These are phyloP conservation scores for Galerina sulciceps DNA, from an alignment of 768 basidiomycete genomes.

Conservation along the genomic window DNA sequence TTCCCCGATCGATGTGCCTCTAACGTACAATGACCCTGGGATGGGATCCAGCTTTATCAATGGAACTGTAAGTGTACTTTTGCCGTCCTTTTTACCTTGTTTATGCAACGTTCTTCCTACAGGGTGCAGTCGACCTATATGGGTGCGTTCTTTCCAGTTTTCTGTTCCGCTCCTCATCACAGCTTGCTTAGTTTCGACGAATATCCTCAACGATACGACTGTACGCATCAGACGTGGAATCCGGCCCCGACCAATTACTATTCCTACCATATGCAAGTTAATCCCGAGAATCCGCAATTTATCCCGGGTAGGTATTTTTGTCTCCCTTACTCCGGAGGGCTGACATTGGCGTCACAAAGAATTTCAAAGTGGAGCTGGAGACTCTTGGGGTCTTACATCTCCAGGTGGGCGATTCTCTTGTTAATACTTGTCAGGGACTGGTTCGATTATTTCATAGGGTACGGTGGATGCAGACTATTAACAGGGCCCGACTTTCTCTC, in stretches of 20 bases:
- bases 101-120: neutral
- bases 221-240: slow-evolving; percentile 75
- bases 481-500: slow-evolving; percentile 77
- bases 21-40: slow-evolving; percentile 77
- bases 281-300: slow-evolving; percentile 65
- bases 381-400: slow-evolving; percentile 78
- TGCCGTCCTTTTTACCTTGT: neutral
- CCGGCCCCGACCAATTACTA: slow-evolving; percentile 66
- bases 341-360: slow-evolving; percentile 28
- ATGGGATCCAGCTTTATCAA: slow-evolving; percentile 64
- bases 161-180: neutral
- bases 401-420: slow-evolving; percentile 46
- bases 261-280: slow-evolving; percentile 56
- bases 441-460: slow-evolving; percentile 43
- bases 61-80: slow-evolving; percentile 54
- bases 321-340: neutral
- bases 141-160: slow-evolving; percentile 43
- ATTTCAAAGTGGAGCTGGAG: slow-evolving; percentile 78
- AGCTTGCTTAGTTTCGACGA: slow-evolving; percentile 52
- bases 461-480: slow-evolving; percentile 62
- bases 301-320: slow-evolving; percentile 55
- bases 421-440: neutral
- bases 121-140: slow-evolving; percentile 78
- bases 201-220: slow-evolving; percentile 83
- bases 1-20: slow-evolving; percentile 65